These are phyloP conservation scores for Xerocomus cyaneibrunnescens DNA, from an alignment of 1,284 basidiomycete species.

Conservation along the genomic window DNA sequence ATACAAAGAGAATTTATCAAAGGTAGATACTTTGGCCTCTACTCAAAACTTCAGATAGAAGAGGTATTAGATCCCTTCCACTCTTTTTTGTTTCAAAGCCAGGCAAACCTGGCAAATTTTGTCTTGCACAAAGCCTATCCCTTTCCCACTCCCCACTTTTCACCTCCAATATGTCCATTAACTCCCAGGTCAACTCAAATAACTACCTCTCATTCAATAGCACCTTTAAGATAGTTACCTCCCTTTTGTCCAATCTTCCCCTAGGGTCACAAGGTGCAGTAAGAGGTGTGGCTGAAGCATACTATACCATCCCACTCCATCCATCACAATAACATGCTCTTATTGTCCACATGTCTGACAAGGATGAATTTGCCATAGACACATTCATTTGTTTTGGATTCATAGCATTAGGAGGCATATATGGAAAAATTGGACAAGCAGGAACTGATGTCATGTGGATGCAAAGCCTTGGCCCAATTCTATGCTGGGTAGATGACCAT, in stretches of 20 bases:
- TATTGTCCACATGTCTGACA: not conserved
- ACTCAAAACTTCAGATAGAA: not conserved
- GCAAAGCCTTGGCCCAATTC: conserved; percentile 35
- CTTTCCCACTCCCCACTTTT: conserved; percentile 1
- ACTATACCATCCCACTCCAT: not conserved
- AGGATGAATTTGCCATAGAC: not conserved
- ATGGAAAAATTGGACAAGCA: conserved; percentile 34
- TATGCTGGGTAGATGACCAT: conserved; percentile 45
- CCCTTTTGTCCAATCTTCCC: no score
- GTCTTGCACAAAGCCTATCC: conserved; percentile 43
- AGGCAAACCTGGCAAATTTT: conserved; percentile 29
- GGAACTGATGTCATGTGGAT: conserved; percentile 30
- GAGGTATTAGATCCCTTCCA: not conserved
- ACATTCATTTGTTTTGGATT: conserved; percentile 32
- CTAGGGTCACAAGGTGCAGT: no score
- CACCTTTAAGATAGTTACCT: no score
- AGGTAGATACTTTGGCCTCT: not conserved
- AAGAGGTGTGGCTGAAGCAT: no score
- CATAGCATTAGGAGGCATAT: conserved; percentile 30
- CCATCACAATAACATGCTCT: conserved; percentile 6
- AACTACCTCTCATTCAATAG: no score
- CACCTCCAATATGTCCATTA: not conserved
- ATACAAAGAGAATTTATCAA: not conserved
- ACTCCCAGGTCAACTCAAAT: not conserved
- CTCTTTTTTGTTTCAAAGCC: conserved; percentile 39